Evolutionary conservation across 768 basidiomycete genomes (phyloP).

Genomic region (Mycena maculata): DNA sequence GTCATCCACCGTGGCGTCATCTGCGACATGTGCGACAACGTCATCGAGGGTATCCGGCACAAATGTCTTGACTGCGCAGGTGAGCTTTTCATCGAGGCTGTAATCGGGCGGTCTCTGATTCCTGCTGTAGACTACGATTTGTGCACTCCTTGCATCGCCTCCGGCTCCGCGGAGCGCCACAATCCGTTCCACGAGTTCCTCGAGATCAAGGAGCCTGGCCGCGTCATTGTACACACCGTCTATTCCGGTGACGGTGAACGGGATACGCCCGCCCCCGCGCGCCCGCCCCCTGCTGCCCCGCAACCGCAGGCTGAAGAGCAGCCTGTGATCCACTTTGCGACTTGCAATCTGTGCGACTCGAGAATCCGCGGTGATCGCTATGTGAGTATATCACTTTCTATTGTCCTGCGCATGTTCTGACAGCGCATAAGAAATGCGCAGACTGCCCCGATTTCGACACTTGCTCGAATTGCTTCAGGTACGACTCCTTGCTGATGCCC

Average conservation of each 20-base stretch:
- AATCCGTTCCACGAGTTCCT: conserved; percentile 78
- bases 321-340: conserved; percentile 67
- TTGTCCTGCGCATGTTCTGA: conserved; percentile 11
- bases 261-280: conserved; percentile 23
- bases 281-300: conserved; percentile 25
- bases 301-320: conserved; percentile 22
- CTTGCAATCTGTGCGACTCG: conserved; percentile 83
- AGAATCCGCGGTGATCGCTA: conserved; percentile 77
- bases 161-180: conserved; percentile 63
- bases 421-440: conserved; percentile 74
- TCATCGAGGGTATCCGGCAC: conserved; percentile 74
- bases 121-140: conserved; percentile 72
- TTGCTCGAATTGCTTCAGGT: conserved; percentile 78
- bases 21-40: conserved; percentile 73
- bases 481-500: conserved; percentile 26
- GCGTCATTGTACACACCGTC: conserved; percentile 73
- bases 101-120: conserved; percentile 6
- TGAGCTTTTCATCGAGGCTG: conserved; percentile 45
- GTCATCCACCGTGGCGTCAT: conserved; percentile 67
- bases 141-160: conserved; percentile 67
- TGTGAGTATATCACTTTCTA: conserved; percentile 55
- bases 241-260: conserved; percentile 54
- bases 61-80: conserved; percentile 85
- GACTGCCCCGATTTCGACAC: conserved; percentile 88
- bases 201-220: conserved; percentile 72